Evolutionary conservation across 2,329 filamentous ascomycete genomes (phyloP), one percentile per base, ranked within the genome.

Genomic region (Aspergillus arachidicola): DNA sequence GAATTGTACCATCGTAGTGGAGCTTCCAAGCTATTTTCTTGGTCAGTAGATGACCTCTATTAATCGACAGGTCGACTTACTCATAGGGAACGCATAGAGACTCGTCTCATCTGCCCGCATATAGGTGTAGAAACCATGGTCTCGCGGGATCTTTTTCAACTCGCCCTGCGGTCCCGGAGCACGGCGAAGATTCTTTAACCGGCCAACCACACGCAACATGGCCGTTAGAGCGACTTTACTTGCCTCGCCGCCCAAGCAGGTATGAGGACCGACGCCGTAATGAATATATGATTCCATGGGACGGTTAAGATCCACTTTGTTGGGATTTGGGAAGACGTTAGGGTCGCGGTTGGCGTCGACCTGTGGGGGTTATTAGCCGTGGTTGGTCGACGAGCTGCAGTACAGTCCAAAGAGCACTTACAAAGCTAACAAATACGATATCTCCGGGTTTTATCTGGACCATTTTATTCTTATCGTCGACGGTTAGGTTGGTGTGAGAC

Each of bases 141-240:
- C 78, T 6, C 82, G 80, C 0, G 80, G 76, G 1, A 91, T 81
- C 79, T 86, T 89, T 81, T 91, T 91, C 67, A 92, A 75, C 72
- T 87, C 79, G 0, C 90, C 90, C 76, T 90, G 87, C 0, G 85
- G 78, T 0, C 90, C 90, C 0, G 85, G 79, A 19, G 86, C 87
- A 34, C 87, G 82, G 6, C 87, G 80, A 11, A 93, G 73, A 59
- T 87, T 87, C 67, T 85, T 82, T 68, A 87, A 80, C 61, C 83
- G 79, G 70, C 89, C 90, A 2, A 92, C 77, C 0, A 85, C 84
- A 55, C 90, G 86, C 75, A 93, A 85, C 82, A 92, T 89, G 66
- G 89, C 86, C 0, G 86, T 86, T 62, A 93, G 78, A 0, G 87
- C 89, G 1, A 87, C 81, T 65, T 87, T 82, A 72, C 83, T 87